phyloP scores from a whole-genome alignment of 495 filamentous ascomycete genomes.

The Bryoglossum gracile region DNA sequence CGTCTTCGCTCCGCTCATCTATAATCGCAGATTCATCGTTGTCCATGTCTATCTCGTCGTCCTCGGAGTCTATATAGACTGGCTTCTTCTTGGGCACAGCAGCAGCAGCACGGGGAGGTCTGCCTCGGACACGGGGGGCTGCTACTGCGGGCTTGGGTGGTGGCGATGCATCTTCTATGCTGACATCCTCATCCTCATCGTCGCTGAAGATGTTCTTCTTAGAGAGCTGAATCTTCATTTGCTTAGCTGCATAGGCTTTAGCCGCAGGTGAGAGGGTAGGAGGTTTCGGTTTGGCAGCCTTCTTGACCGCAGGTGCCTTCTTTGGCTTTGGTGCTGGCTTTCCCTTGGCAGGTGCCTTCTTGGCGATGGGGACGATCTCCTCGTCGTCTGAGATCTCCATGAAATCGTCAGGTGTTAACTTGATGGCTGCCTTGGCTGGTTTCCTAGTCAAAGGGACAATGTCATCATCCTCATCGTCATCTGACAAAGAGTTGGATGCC shows the following conservation, averaged over 20 bases:
- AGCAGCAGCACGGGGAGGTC: slow-evolving; percentile 42
- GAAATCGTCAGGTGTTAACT: too few relatives aligned
- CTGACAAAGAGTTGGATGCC: too few relatives aligned
- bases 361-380: slow-evolving; percentile 31
- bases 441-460: too few relatives aligned
- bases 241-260: slow-evolving; percentile 74
- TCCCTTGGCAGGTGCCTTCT: slow-evolving; percentile 30
- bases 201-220: slow-evolving; percentile 32
- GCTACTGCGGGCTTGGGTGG: slow-evolving; percentile 32
- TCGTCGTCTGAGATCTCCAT: slow-evolving; percentile 60
- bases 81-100: slow-evolving; percentile 19
- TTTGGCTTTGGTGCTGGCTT: slow-evolving; percentile 27
- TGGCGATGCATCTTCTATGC: slow-evolving; percentile 34
- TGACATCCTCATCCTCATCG: slow-evolving; percentile 37
- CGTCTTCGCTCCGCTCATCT: slow-evolving; percentile 29
- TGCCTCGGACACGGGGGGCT: slow-evolving; percentile 25
- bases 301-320: slow-evolving; percentile 22
- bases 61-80: slow-evolving; percentile 22
- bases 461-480: too few relatives aligned
- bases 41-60: slow-evolving; percentile 35
- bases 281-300: slow-evolving; percentile 20
- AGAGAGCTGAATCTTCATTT: slow-evolving; percentile 38
- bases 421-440: too few relatives aligned
- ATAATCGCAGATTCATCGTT: slow-evolving; percentile 31
- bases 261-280: slow-evolving; percentile 63